phyloP scores from a whole-genome alignment of 176 grass and related monocot genomes.

The Eragrostis nindensis region DNA sequence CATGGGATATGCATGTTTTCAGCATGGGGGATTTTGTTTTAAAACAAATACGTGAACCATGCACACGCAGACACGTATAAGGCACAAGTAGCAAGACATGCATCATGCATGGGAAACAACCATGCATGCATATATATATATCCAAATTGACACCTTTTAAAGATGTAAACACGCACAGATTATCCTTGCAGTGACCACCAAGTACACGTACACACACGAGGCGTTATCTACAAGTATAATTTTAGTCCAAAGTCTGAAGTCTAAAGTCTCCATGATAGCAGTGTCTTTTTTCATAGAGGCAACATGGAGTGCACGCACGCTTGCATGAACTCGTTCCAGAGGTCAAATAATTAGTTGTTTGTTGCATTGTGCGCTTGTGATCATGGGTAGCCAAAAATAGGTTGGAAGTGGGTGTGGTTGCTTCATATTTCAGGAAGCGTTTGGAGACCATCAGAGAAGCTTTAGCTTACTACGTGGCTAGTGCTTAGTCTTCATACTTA shows the following conservation, averaged over 20 bases:
- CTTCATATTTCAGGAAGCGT: slow-evolving; percentile 30
- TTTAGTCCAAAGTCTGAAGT: slow-evolving; percentile 35
- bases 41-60: slow-evolving; percentile 1
- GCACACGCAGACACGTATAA: background rate
- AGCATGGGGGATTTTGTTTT: slow-evolving; percentile 9
- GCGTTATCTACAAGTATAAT: slow-evolving; percentile 18
- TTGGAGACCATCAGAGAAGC: slow-evolving; percentile 6
- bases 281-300: slow-evolving; percentile 25
- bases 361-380: background rate
- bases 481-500: background rate
- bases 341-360: slow-evolving; percentile 17
- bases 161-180: slow-evolving; percentile 5
- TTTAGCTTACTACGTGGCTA: background rate
- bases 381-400: slow-evolving; percentile 43
- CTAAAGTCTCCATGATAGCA: slow-evolving; percentile 39
- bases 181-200: background rate
- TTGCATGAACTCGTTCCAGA: slow-evolving; percentile 24
- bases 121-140: background rate
- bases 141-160: slow-evolving; percentile 4
- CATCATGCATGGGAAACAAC: slow-evolving; percentile 2
- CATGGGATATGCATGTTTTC: background rate
- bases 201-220: slow-evolving; percentile 9
- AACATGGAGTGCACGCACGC: slow-evolving; percentile 16
- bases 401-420: slow-evolving; percentile 22
- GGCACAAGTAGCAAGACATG: background rate